Conservation (phyloP, 2,329 filamentous ascomycete genomes). For the Allantophomopsis lycopodina region DNA sequence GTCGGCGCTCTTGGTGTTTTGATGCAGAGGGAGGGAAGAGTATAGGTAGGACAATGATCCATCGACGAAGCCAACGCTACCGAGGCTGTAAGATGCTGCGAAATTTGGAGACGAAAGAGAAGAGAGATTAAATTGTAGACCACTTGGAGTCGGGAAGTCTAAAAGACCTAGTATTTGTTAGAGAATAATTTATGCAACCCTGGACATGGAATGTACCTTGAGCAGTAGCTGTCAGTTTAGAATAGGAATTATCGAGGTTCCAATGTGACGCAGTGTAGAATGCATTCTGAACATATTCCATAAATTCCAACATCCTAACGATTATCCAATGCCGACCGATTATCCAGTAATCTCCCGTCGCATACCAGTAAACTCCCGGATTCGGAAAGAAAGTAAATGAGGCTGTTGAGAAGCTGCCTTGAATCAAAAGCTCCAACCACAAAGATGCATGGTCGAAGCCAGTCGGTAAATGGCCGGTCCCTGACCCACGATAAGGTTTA, state of each 20-base stretch:
- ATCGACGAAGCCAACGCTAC: constrained; percentile 81
- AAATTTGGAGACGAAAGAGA: constrained; percentile 89
- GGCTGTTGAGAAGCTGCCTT: no score
- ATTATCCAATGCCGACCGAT: neutral
- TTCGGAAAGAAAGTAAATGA: no score
- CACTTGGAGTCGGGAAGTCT: constrained; percentile 75
- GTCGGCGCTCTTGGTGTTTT: constrained; percentile 53
- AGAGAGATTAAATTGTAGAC: constrained; percentile 75
- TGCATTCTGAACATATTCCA: constrained; percentile 89
- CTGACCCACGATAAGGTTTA: no score
- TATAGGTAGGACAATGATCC: constrained; percentile 97
- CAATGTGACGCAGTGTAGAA: constrained; percentile 80
- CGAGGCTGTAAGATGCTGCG: constrained; percentile 84
- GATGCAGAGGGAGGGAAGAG: constrained; percentile 67
- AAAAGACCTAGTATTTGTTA: constrained; percentile 50
- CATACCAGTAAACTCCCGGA: no score
- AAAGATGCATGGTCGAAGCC: no score
- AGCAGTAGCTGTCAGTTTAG: constrained; percentile 69
- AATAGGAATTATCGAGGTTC: constrained; percentile 88
- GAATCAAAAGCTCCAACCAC: no score
- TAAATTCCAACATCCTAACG: constrained; percentile 73
- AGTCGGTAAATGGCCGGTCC: no score
- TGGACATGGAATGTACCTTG: constrained; percentile 40
- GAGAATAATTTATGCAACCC: constrained; percentile 3
- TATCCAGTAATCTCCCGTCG: no score